Evolutionary conservation across 345 rosid species (phyloP).

Genomic region (Syzygium aromaticum): DNA sequence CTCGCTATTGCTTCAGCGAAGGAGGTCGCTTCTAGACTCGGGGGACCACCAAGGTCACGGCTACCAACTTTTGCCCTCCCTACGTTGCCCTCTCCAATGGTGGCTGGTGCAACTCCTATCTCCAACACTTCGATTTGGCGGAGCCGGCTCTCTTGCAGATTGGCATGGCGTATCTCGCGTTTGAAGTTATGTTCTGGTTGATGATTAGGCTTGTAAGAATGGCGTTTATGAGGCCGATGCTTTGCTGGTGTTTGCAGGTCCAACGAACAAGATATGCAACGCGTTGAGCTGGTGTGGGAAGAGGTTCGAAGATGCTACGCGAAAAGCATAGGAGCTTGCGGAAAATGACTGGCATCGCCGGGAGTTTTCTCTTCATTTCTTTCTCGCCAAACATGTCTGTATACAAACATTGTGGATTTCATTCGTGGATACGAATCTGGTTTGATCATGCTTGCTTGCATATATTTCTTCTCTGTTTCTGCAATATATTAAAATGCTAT

Average conservation of each 20-base stretch:
- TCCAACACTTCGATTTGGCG: no score
- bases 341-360: no score
- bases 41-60: no score
- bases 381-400: no score
- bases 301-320: not conserved
- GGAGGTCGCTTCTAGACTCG: not conserved
- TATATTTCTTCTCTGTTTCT: no score
- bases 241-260: not conserved
- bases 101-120: no score
- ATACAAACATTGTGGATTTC: not conserved
- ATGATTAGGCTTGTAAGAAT: not conserved
- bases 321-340: not conserved
- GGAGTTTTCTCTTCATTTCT: not conserved
- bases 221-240: not conserved
- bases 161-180: not conserved
- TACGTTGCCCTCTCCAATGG: no score
- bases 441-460: no score
- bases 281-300: constrained; percentile 32
- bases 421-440: no score
- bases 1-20: not conserved
- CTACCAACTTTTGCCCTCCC: no score
- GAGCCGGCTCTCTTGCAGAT: no score
- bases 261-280: constrained; percentile 11
- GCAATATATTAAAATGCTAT: no score
- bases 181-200: not conserved